Evolutionary conservation across 768 basidiomycete species (phyloP), one percentile per base, ranked within the genome.

Genomic region (Amanita molliuscula): DNA sequence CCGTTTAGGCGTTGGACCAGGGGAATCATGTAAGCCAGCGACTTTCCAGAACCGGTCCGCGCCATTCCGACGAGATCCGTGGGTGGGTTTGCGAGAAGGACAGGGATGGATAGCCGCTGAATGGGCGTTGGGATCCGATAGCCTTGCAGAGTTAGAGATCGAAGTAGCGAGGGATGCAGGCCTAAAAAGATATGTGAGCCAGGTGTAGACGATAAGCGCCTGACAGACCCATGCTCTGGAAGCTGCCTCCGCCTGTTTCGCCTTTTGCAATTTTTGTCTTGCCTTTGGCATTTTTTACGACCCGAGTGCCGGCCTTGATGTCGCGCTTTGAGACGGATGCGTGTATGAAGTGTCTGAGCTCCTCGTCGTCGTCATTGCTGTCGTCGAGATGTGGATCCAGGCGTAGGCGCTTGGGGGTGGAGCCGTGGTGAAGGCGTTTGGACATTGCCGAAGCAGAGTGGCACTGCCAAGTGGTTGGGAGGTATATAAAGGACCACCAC

Each of bases 11-110:
- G 77, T 51, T 94, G 88, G 0, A 96, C 73, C 13, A 99, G 76
- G 44, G 96, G 96, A 21, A 98, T 71, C 75, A 98, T 80, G 63
- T 94, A 99, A 16, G 95, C 95, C 31, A 99, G 78, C 8, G 94
- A 94, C 69, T 98, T 98, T 53, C 96, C 96, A 1, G 93, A 96
- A 36, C 96, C 96, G 3, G 96, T 99, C 33, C 96, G 79, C 33
- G 96, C 95, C 96, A 98, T 99, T 36, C 91, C 95, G 11, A 98
- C 91, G 11, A 99, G 80, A 67, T 96, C 94, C 47, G 88, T 74
- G 7, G 93, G 91, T 35, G 94, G 92, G 36, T 77, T 80, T 10
- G 84, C 66, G 34, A 98, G 78, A 36, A 96, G 77, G 16, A 82
- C 72, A 5, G 96, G 96, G 40, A 99, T 88, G 2, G 92, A 72